These are phyloP conservation scores for Lentinula aciculospora DNA, from an alignment of 768 basidiomycete genomes.

Conservation along the genomic window DNA sequence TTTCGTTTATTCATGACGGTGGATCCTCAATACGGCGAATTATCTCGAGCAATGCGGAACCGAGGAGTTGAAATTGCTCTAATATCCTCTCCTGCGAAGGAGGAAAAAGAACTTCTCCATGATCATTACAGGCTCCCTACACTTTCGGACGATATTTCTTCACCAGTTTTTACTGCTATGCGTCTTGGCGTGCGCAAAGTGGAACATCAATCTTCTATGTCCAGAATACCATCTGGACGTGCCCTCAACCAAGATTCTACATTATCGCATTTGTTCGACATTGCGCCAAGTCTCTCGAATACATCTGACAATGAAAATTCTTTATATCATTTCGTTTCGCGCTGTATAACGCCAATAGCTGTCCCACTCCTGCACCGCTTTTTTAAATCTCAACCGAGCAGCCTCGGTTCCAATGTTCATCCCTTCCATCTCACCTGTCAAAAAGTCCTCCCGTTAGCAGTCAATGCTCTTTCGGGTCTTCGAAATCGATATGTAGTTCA, in stretches of 20 bases:
- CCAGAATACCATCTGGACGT: conserved; percentile 29
- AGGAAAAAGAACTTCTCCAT: conserved; percentile 41
- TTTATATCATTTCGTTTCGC: conserved; percentile 31
- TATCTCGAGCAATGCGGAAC: conserved; percentile 98
- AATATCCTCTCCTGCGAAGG: conserved; percentile 24
- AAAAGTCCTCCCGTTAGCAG: conserved; percentile 10
- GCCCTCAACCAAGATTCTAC: conserved; percentile 44
- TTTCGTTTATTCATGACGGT: conserved; percentile 95
- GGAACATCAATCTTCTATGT: neutral
- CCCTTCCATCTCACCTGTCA: neutral
- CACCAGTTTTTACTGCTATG: conserved; percentile 24
- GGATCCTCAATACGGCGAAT: conserved; percentile 86
- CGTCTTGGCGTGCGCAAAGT: conserved; percentile 26
- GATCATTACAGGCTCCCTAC: conserved; percentile 48
- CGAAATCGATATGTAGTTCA: conserved; percentile 15
- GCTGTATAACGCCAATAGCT: conserved; percentile 21
- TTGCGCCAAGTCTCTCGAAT: conserved; percentile 24
- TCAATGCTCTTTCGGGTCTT: neutral
- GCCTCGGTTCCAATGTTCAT: neutral
- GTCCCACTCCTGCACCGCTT: conserved; percentile 7
- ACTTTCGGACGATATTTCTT: neutral
- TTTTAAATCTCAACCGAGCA: conserved; percentile 9
- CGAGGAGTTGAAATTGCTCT: conserved; percentile 84
- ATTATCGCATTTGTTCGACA: conserved; percentile 36
- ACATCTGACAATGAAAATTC: conserved; percentile 12